Evolutionary conservation across 2,329 filamentous ascomycete genomes (phyloP).

Genomic region (Metarhizium anisopliae): DNA sequence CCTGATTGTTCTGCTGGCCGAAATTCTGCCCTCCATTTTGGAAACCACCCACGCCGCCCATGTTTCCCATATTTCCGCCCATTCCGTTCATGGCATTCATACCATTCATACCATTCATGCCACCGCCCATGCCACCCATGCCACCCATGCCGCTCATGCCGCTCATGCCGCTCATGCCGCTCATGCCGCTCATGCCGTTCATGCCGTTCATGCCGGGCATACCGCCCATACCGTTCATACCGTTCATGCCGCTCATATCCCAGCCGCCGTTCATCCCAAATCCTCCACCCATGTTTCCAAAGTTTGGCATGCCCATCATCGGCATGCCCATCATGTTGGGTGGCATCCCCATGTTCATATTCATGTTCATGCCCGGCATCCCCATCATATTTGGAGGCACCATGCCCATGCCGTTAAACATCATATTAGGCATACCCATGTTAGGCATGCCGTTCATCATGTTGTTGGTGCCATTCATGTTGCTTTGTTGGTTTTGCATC

Average conservation of each 20-base stretch:
- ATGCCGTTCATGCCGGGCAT: constrained; percentile 12
- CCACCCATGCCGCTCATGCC: constrained; percentile 17
- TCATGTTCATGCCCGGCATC: constrained; percentile 20
- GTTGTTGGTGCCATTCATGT: constrained; percentile 33
- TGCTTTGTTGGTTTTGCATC: constrained; percentile 46
- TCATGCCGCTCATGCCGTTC: constrained; percentile 14
- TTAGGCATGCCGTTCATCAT: constrained; percentile 34
- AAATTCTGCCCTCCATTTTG: constrained; percentile 29
- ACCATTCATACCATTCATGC: constrained; percentile 24
- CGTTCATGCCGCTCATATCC: constrained; percentile 26
- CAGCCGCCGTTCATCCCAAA: constrained; percentile 19
- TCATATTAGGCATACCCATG: constrained; percentile 12
- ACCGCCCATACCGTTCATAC: constrained; percentile 21
- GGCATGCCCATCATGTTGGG: constrained; percentile 19
- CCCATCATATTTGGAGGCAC: constrained; percentile 32
- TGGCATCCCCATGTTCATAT: constrained; percentile 14
- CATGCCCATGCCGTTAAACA: neutral
- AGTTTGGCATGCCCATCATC: constrained; percentile 17
- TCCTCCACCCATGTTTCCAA: constrained; percentile 21
- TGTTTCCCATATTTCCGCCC: constrained; percentile 14
- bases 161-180: constrained; percentile 15
- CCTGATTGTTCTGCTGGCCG: constrained; percentile 38
- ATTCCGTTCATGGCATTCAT: constrained; percentile 28
- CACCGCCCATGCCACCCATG: constrained; percentile 11
- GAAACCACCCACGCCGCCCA: constrained; percentile 24